phyloP scores from a whole-genome alignment of 805 yeast genomes.

The Candida odintsovae region DNA sequence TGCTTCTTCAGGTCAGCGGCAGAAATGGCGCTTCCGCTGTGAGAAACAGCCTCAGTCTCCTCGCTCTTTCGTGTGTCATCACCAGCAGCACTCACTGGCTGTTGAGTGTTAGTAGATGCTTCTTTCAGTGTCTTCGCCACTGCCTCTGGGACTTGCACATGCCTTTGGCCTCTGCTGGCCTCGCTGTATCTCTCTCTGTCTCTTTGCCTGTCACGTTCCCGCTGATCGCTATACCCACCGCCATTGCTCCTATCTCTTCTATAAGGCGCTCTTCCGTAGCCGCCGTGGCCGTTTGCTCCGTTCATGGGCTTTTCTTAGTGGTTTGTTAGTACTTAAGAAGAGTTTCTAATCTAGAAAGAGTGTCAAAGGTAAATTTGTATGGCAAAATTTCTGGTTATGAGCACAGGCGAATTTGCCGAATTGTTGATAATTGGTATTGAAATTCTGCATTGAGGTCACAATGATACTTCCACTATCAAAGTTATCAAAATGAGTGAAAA shows the following conservation, averaged over 20 bases:
- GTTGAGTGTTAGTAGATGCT: slow-evolving; percentile 2
- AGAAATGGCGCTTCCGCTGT: not conserved
- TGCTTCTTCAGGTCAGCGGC: slow-evolving; percentile 15
- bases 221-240: slow-evolving; percentile 1
- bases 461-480: too few relatives aligned
- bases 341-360: too few relatives aligned
- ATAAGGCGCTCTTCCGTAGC: not conserved
- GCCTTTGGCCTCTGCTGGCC: slow-evolving; percentile 3
- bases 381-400: not conserved
- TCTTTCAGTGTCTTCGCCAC: not conserved
- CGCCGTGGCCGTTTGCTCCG: slow-evolving; percentile 5
- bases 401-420: not conserved
- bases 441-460: too few relatives aligned
- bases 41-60: not conserved
- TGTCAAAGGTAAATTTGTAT: too few relatives aligned
- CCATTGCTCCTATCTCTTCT: not conserved
- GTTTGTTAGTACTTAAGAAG: not conserved
- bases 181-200: not conserved
- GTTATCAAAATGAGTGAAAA: not conserved
- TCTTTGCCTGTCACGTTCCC: not conserved
- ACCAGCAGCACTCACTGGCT: slow-evolving; percentile 2
- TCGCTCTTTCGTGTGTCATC: not conserved
- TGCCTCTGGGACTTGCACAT: slow-evolving; percentile 2
- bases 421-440: too few relatives aligned
- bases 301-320: slow-evolving; percentile 4